These are phyloP conservation scores for Plantago lanceolata DNA, from an alignment of 305 asterid species.

Conservation along the genomic window DNA sequence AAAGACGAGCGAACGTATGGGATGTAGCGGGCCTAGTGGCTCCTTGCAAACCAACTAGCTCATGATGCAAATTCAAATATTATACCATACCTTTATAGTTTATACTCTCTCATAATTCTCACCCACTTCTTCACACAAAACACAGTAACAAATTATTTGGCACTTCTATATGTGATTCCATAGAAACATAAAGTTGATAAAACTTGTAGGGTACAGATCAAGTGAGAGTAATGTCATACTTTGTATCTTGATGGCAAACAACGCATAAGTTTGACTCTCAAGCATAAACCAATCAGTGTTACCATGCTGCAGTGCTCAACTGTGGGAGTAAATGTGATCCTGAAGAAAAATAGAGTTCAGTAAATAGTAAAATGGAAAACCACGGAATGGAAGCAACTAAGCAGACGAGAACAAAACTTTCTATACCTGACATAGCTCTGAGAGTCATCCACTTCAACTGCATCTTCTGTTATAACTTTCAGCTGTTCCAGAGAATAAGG, in stretches of 20 bases:
- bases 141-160: no score
- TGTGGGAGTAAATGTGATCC: constrained; percentile 93
- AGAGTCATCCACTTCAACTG: constrained; percentile 74
- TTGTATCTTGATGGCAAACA: constrained; percentile 84
- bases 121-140: no score
- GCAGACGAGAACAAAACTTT: neutral
- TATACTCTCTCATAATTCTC: no score
- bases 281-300: constrained; percentile 78
- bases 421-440: constrained; percentile 63
- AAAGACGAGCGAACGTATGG: no score
- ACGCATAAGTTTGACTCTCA: constrained; percentile 92
- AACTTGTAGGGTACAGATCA: neutral
- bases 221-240: constrained; percentile 33
- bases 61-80: no score
- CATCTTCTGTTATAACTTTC: constrained; percentile 83
- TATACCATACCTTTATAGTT: no score
- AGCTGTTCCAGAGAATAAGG: constrained; percentile 89
- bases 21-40: no score
- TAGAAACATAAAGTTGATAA: neutral
- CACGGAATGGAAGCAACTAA: constrained; percentile 15
- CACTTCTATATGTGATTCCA: no score
- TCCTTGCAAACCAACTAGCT: no score
- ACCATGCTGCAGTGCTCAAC: constrained; percentile 97
- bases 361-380: neutral
- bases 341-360: constrained; percentile 29